Evolutionary conservation across 2,329 filamentous ascomycete genomes (phyloP), one percentile per base, ranked within the genome.

Genomic region (Saccharata proteae): DNA sequence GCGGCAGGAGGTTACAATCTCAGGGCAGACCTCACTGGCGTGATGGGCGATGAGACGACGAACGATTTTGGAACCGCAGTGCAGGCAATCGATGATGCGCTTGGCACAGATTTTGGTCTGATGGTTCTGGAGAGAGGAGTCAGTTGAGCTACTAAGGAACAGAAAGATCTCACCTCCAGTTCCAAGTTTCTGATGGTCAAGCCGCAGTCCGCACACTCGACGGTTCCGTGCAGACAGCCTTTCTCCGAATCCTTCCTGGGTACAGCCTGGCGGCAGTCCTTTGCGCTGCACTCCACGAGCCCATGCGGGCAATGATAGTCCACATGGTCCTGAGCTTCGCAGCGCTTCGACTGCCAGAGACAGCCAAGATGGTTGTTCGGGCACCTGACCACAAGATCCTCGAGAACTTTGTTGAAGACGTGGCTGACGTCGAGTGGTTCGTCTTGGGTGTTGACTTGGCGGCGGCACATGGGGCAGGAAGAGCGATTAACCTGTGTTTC

Each of bases 311-410:
- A 77, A 43, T 77, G 73, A 39, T 69, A 67, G 45, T 69, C 63
- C 30, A 74, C 63, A 45, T 77, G 73, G 36, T 68, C 61, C 47
- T 70, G 62, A 29, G 74, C 58, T 43, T 71, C 65, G 24, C 65
- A 67, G 28, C 73, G 59, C 32, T 71, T 64, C 28, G 71, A 48
- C 16, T 65, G 49, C 41, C 65, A 62, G 23, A 51, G 45, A 51
- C 73, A 77, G 5, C 72, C 73, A 8, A 64, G 59, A 14, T 51
- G 49, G n/a, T 46, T 50, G 37, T 68, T 69, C 0, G 72, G 71
- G 45, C 73, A 77, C 37, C 62, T 65, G 34, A 76, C 72, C 12
- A 63, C 48, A 22, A 77, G 59, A 38, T 75, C 73, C 41, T 74
- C 68, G 37, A 74, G 64, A 61, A 77, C 74, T 36, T 70, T 71